Conservation (phyloP, 176 grass and related monocot species). For the Pontederia crassipes region DNA sequence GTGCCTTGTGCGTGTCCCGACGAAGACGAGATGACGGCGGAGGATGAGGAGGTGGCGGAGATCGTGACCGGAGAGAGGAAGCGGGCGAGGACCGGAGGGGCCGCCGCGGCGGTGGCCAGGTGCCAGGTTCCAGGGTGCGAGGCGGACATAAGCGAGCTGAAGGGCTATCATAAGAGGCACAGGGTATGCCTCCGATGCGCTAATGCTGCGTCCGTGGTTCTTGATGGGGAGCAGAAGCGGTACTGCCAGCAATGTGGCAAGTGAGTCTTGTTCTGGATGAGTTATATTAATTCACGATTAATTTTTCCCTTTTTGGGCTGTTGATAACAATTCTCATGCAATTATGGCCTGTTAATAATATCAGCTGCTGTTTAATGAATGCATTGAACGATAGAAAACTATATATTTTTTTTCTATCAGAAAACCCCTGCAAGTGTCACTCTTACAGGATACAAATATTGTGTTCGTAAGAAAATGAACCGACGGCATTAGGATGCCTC, state of each 20-base stretch:
- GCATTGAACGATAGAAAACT: too few species aligned
- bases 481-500: too few species aligned
- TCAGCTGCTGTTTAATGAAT: too few species aligned
- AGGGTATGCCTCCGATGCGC: slow-evolving; percentile 78
- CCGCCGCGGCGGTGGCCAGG: slow-evolving; percentile 31
- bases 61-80: slow-evolving; percentile 30
- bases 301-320: too few species aligned
- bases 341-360: too few species aligned
- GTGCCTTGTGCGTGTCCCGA: slow-evolving; percentile 95
- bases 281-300: too few species aligned
- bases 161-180: slow-evolving; percentile 87
- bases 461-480: too few species aligned
- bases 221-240: slow-evolving; percentile 57
- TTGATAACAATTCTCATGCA: too few species aligned
- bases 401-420: too few species aligned
- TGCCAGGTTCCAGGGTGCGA: slow-evolving; percentile 86
- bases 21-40: slow-evolving; percentile 57
- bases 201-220: slow-evolving; percentile 42
- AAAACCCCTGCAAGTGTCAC: too few species aligned
- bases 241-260: slow-evolving; percentile 99
- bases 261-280: slow-evolving; percentile 32
- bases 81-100: slow-evolving; percentile 21
- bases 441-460: too few species aligned
- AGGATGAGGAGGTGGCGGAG: slow-evolving; percentile 23
- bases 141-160: slow-evolving; percentile 76